Evolutionary conservation across 1,284 basidiomycete species (phyloP), one percentile per base, ranked within the genome.

Genomic region (Austroboletus novae-zelandiae): DNA sequence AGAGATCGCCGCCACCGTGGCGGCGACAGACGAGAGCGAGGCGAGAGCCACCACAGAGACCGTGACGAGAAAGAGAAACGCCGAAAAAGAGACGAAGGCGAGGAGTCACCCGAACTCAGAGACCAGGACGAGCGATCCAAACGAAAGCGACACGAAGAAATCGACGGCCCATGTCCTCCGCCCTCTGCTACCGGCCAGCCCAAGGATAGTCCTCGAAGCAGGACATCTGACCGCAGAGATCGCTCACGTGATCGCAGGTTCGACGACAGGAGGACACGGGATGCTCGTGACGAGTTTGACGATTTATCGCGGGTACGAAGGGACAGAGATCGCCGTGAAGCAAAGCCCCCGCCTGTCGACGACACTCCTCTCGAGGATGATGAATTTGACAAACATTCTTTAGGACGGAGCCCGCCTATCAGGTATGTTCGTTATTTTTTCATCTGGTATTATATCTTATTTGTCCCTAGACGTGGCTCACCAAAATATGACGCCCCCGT

Each of bases 401-500:
- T 71, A 53, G 67, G 50, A 59, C 53, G 58, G 43, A 74, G 69
- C 57, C 74, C 76, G 32, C 72, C 74, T 36, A 48, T 73, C 65
- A 57, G 62, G 76, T 64, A 71, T 62, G 76, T 71, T 58, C n/a
- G 45, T 27, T 27, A 27, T 7, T 27, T 27, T 47, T 35, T 51
- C 43, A 36, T 54, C 57, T 56, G 40, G 29, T 25, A 41, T 45
- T 48, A 52, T 50, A 51, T 57, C 45, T 32, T 40, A 43, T 45
- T 43, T 42, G 41, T 30, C 45, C 20, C 37, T 51, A 87, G 86
- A 58, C 81, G 88, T 40, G 75, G 78, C 30, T 91, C 90, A 9
- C 87, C 89, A 20, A 76, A 77, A 18, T 91, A 91, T 61, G 86
- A 89, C 42, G 73, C 74, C 15, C 73, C 73, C 23, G 74, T 82